phyloP scores from a whole-genome alignment of 805 yeast genomes.

The Myxozyma neotropica region DNA sequence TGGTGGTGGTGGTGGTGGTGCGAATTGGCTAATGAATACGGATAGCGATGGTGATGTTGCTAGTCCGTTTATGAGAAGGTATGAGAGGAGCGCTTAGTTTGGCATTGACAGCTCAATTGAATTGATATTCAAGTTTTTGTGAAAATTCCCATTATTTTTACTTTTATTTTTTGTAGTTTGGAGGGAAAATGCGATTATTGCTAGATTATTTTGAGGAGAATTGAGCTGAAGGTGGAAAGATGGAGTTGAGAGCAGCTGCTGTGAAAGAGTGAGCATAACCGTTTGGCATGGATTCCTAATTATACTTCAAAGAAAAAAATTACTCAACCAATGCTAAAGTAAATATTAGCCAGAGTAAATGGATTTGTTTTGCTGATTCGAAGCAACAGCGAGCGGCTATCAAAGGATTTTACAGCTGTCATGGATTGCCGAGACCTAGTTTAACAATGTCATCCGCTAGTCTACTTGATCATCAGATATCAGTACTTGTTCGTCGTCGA shows the following conservation, averaged over 20 bases:
- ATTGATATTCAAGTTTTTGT: neutral
- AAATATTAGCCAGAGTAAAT: neutral
- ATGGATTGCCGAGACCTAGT: too few relatives aligned
- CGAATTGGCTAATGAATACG: conserved; percentile 4
- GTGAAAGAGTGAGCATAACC: neutral
- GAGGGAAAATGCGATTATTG: neutral
- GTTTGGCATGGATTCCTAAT: neutral
- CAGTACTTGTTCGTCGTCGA: too few relatives aligned
- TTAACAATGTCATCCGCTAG: too few relatives aligned
- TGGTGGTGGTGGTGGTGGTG: neutral
- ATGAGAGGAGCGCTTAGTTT: conserved; percentile 18
- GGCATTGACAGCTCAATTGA: too few relatives aligned
- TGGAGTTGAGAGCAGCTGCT: too few relatives aligned
- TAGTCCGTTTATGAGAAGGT: conserved; percentile 23
- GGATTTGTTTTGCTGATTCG: too few relatives aligned
- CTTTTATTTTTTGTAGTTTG: too few relatives aligned
- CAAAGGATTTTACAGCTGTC: too few relatives aligned
- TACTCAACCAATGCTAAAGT: neutral
- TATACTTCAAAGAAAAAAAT: neutral
- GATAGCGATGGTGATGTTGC: conserved; percentile 17
- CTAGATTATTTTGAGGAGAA: neutral
- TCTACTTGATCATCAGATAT: too few relatives aligned
- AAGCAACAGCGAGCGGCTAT: too few relatives aligned
- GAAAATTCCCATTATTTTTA: neutral
- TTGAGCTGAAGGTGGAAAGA: too few relatives aligned